These are phyloP conservation scores for Carpinus viminea DNA, from an alignment of 306 rosid species.

Conservation along the genomic window DNA sequence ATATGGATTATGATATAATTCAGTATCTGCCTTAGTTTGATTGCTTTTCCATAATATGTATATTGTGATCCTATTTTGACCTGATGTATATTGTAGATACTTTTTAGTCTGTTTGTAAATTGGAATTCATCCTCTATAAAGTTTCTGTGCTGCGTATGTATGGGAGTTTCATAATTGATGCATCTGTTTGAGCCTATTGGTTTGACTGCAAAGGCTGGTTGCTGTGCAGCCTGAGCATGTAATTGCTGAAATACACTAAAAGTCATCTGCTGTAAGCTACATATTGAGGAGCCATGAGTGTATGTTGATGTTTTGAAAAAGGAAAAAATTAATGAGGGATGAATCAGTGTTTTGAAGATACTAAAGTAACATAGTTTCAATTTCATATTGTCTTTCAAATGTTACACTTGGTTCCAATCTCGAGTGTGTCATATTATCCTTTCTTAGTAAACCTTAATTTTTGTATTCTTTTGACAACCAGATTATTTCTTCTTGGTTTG, in stretches of 20 bases:
- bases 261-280: neutral
- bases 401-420: neutral
- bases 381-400: neutral
- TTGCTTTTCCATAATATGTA: neutral
- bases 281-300: neutral
- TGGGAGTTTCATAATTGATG: neutral
- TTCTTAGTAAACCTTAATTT: neutral
- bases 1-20: neutral
- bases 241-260: no score
- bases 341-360: neutral
- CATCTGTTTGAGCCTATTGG: neutral
- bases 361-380: neutral
- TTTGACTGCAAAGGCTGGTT: no score
- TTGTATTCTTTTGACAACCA: conserved; percentile 26
- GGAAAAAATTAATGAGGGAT: neutral
- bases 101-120: neutral
- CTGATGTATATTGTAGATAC: neutral
- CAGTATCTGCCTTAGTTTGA: neutral
- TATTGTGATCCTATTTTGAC: neutral
- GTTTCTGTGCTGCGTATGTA: neutral
- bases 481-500: conserved; percentile 93
- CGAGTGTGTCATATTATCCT: neutral
- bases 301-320: neutral
- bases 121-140: neutral
- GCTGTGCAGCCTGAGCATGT: no score